Evolutionary conservation across 2,329 filamentous ascomycete species (phyloP).

Genomic region (Fusarium sp.): DNA sequence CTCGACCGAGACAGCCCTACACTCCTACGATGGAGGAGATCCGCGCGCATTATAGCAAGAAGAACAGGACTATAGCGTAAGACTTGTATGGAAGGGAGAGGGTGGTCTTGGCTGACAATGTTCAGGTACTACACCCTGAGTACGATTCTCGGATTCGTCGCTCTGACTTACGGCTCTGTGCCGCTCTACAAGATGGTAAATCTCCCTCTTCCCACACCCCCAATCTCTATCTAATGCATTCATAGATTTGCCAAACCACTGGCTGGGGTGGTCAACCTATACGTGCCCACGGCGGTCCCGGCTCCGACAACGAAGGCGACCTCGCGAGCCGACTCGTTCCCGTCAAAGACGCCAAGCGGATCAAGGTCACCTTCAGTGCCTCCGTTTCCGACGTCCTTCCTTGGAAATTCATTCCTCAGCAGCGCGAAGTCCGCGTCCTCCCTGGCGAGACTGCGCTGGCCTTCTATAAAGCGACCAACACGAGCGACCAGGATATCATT

Average conservation of each 20-base stretch:
- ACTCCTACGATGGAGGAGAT: constrained; percentile 72
- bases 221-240: not conserved
- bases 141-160: constrained; percentile 83
- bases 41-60: constrained; percentile 74
- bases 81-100: not conserved
- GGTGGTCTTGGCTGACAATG: constrained; percentile 36
- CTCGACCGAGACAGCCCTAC: constrained; percentile 46
- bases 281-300: constrained; percentile 76
- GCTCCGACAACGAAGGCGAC: constrained; percentile 69
- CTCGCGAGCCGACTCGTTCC: constrained; percentile 84
- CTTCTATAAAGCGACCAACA: constrained; percentile 98
- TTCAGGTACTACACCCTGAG: constrained; percentile 81
- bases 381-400: constrained; percentile 95
- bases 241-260: constrained; percentile 84
- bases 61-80: constrained; percentile 74
- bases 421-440: constrained; percentile 94
- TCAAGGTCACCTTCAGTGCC: constrained; percentile 96
- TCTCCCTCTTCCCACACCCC: constrained; percentile 11
- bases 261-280: constrained; percentile 96
- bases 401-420: constrained; percentile 98
- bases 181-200: constrained; percentile 88
- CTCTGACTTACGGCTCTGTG: constrained; percentile 86
- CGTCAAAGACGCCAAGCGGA: constrained; percentile 83
- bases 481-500: constrained; percentile 91
- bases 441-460: constrained; percentile 97